Conservation (phyloP, 306 rosid genomes). For the Medicago arabica region DNA sequence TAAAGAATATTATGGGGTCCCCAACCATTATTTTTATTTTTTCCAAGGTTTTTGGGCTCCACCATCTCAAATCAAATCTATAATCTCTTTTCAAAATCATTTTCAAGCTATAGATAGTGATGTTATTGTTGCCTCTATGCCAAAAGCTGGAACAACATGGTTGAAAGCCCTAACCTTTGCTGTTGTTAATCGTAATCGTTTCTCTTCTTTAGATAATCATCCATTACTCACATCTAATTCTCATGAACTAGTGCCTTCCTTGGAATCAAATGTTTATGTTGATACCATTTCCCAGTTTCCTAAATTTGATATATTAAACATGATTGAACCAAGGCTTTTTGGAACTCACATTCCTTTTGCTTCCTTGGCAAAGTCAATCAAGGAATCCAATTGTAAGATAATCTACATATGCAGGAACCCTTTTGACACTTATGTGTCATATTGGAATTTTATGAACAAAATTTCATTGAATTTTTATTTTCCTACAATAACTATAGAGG, state of each 20-base stretch:
- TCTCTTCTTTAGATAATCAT: constrained; percentile 31
- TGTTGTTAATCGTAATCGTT: constrained; percentile 37
- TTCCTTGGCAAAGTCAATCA: constrained; percentile 47
- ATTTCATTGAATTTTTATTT: not conserved
- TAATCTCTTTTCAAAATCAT: constrained; percentile 42
- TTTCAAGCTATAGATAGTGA: constrained; percentile 55
- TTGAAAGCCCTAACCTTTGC: constrained; percentile 61
- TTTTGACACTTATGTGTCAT: constrained; percentile 56
- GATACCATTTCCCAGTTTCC: constrained; percentile 11
- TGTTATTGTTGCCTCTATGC: constrained; percentile 46
- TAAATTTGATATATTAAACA: not conserved
- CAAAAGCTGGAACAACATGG: constrained; percentile 77
- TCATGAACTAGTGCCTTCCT: constrained; percentile 58
- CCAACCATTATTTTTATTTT: not conserved
- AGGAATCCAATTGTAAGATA: constrained; percentile 41
- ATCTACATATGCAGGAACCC: constrained; percentile 65
- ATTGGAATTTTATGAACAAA: constrained; percentile 47
- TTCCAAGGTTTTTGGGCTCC: constrained; percentile 62
- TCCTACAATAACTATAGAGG: constrained; percentile 36
- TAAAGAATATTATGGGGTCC: not conserved
- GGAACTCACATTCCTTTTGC: constrained; percentile 56
- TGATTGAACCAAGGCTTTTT: constrained; percentile 52
- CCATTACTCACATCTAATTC: constrained; percentile 59
- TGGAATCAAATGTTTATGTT: constrained; percentile 50
- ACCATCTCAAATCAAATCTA: constrained; percentile 40